Conservation (phyloP, 306 rosid species). For the Vigna nakashimae region DNA sequence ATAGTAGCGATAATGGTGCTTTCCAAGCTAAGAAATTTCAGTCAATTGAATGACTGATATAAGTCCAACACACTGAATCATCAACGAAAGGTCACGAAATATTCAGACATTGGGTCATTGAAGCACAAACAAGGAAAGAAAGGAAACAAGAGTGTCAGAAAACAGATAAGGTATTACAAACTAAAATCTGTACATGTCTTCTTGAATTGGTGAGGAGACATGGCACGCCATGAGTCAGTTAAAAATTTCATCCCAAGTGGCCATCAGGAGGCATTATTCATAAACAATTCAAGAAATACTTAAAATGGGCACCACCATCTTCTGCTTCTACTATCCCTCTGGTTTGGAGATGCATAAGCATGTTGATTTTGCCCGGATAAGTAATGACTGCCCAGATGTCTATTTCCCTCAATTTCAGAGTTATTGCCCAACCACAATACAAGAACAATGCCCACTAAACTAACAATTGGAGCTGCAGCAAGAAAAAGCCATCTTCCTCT, state of each 20-base stretch:
- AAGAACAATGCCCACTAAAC: conserved; percentile 82
- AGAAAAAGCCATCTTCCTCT: conserved; percentile 83
- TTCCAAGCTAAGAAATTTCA: conserved; percentile 1
- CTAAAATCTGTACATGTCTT: conserved; percentile 43
- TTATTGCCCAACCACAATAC: conserved; percentile 87
- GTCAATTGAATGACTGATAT: conserved; percentile 9
- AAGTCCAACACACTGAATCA: conserved; percentile 13
- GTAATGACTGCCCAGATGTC: conserved; percentile 41
- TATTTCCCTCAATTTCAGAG: conserved; percentile 60
- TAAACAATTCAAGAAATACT: conserved; percentile 29
- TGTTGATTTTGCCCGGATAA: conserved; percentile 51
- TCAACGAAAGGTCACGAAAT: conserved; percentile 15
- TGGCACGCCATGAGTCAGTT: conserved; percentile 45
- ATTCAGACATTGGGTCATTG: conserved; percentile 28
- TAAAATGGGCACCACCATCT: conserved; percentile 91
- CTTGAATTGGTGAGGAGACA: conserved; percentile 34
- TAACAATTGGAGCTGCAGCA: conserved; percentile 91
- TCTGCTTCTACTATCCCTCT: conserved; percentile 76
- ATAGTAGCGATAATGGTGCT: not conserved
- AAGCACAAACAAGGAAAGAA: conserved; percentile 36
- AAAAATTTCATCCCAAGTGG: conserved; percentile 43
- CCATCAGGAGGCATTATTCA: conserved; percentile 41
- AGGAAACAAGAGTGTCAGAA: not conserved
- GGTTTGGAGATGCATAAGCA: conserved; percentile 52
- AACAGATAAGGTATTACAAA: conserved; percentile 24